Evolutionary conservation across 352 stramenopile genomes (phyloP), one percentile per base, ranked within the genome.

Genomic region (Globisporangium solare): DNA sequence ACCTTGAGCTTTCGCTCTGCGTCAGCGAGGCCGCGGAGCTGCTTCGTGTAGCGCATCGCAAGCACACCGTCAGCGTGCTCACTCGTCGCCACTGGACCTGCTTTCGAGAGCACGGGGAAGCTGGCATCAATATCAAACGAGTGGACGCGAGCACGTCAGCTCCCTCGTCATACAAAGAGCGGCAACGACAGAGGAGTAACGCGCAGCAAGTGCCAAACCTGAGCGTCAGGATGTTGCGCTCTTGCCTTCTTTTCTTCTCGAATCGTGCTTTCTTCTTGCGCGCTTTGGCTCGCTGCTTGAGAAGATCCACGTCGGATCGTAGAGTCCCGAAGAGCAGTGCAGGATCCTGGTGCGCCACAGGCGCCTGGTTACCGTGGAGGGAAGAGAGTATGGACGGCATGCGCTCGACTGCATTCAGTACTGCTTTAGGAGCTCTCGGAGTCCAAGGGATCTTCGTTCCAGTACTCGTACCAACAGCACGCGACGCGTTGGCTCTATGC

Each of bases 201-300:
- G 15, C 35, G 8, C 6, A 51, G 39, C 10, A 60, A 6, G 10
- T 14, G 21, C 7, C 11, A 37, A 48, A 76, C 68, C 68, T 70
- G 11, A 78, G 54, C 2, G 67, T 71, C 8, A 68, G 59, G 17
- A 77, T 61, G 46, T 67, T 61, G 24, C 54, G 49, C 12, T 41
- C 40, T 39, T 53, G 41, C 51, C 67, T 60, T 7, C 31, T 18
- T 37, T 49, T 57, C 41, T 51, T 49, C 27, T 35, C 27, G 27
- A 35, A 11, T 10, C 27, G 27, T 1, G 17, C 7, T 20, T 48
- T 45, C 17, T 42, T 11, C 21, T 51, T 54, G 6, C 32, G 24
- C 45, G 27, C 5, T 10, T 35, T 35, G 4, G 6, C 27, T 8
- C 35, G 45, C 4, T 17, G 11, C 18, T 50, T 37, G 12, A 20